Evolutionary conservation across 768 basidiomycete genomes (phyloP).

Genomic region (Boletus rubropictus): DNA sequence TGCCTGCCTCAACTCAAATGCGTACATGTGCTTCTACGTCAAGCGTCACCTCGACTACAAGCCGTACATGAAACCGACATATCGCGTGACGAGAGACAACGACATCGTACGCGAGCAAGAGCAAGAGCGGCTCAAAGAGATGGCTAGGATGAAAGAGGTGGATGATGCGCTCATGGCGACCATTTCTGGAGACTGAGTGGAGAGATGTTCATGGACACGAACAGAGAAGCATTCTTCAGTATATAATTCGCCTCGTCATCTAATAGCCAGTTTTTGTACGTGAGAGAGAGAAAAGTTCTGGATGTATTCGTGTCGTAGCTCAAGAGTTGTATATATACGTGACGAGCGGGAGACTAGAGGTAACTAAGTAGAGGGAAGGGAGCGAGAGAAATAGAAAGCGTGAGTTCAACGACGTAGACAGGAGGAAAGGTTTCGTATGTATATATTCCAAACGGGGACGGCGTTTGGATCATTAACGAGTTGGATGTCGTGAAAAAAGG

Average conservation of each 20-base stretch:
- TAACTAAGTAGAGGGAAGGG: not conserved
- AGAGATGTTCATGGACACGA: not conserved
- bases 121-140: slow-evolving; percentile 47
- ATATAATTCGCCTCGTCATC: slow-evolving; percentile 13
- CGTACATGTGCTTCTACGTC: slow-evolving; percentile 96
- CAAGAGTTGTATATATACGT: slow-evolving; percentile 4
- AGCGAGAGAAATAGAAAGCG: slow-evolving; percentile 5
- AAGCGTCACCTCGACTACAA: slow-evolving; percentile 86
- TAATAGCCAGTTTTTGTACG: slow-evolving; percentile 2
- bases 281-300: not conserved
- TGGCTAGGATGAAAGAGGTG: slow-evolving; percentile 51
- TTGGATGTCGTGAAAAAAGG: slow-evolving; percentile 3
- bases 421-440: slow-evolving; percentile 4
- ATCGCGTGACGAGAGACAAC: slow-evolving; percentile 58
- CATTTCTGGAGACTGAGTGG: slow-evolving; percentile 24
- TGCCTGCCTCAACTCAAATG: slow-evolving; percentile 63
- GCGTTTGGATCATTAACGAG: slow-evolving; percentile 11
- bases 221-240: not conserved
- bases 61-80: slow-evolving; percentile 60
- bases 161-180: slow-evolving; percentile 60
- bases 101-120: slow-evolving; percentile 61
- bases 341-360: not conserved
- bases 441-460: slow-evolving; percentile 13
- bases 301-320: slow-evolving; percentile 7
- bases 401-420: slow-evolving; percentile 5